Evolutionary conservation across 306 rosid species (phyloP).

Genomic region (Mimosa pudica): DNA sequence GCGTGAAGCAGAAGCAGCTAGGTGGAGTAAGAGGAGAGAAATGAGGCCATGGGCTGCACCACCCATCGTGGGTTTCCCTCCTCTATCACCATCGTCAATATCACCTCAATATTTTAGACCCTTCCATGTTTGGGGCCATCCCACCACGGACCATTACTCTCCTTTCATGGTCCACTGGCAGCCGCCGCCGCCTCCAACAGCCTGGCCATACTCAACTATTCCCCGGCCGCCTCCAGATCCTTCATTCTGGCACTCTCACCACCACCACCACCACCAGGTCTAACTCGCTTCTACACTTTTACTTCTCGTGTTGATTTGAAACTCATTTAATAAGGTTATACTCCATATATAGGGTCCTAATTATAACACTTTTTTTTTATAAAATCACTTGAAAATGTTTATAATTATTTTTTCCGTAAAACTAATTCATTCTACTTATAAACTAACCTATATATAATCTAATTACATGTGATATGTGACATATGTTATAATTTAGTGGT

Average conservation of each 20-base stretch:
- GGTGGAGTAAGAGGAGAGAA: conserved; percentile 75
- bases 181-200: background rate
- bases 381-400: too few relatives aligned
- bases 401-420: too few relatives aligned
- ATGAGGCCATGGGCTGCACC: conserved; percentile 63
- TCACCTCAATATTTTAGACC: conserved; percentile 67
- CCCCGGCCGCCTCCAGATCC: conserved; percentile 49
- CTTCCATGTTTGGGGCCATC: conserved; percentile 98
- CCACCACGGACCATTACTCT: conserved; percentile 61
- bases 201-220: conserved; percentile 46
- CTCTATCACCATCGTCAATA: conserved; percentile 39
- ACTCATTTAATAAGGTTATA: too few relatives aligned
- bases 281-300: background rate
- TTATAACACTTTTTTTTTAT: too few relatives aligned
- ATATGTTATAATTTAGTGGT: too few relatives aligned
- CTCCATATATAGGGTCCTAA: too few relatives aligned
- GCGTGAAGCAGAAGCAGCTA: conserved; percentile 95
- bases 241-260: conserved; percentile 63
- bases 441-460: too few relatives aligned
- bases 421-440: too few relatives aligned
- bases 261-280: conserved; percentile 50
- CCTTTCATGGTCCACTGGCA: conserved; percentile 64
- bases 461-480: too few relatives aligned
- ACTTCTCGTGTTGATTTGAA: too few relatives aligned
- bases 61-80: conserved; percentile 72